Percentiles rank a stretch among this genome's conserved stretches.
Conservation (phyloP, 176 grass and related monocot genomes). For the Oropetium thomaeum region DNA sequence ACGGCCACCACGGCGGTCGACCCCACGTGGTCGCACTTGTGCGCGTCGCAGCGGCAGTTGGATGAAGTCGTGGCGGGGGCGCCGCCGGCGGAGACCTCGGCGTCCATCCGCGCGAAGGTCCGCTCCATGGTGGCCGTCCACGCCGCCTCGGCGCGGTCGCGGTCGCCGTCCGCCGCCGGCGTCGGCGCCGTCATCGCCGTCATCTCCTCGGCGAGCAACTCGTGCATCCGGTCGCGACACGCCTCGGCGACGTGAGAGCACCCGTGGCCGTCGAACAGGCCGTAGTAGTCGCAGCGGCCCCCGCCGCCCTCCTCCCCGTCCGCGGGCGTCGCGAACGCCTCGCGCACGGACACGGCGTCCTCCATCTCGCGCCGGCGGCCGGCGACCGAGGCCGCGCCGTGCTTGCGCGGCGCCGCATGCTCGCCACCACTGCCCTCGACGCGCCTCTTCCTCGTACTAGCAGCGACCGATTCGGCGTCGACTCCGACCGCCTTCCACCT, state of each 20-base stretch:
- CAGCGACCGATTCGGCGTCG: neutral
- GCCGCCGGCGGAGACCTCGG: slow-evolving; percentile 19
- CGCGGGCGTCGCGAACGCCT: neutral
- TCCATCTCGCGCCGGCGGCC: slow-evolving; percentile 58
- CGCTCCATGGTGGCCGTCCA: slow-evolving; percentile 57
- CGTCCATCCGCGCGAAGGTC: slow-evolving; percentile 72
- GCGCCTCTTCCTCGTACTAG: slow-evolving; percentile 30
- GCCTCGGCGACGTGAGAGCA: slow-evolving; percentile 66
- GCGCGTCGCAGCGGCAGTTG: slow-evolving; percentile 62
- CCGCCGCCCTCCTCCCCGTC: neutral
- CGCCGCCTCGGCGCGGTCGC: neutral
- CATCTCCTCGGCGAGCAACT: slow-evolving; percentile 59
- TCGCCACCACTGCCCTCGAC: neutral
- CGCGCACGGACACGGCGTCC: slow-evolving; percentile 52
- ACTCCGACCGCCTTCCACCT: slow-evolving; percentile 17
- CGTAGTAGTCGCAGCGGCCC: slow-evolving; percentile 37
- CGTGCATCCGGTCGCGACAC: slow-evolving; percentile 77
- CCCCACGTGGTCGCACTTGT: slow-evolving; percentile 66
- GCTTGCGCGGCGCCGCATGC: slow-evolving; percentile 1
- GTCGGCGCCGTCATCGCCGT: neutral
- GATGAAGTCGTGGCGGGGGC: neutral
- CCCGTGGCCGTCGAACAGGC: slow-evolving; percentile 47
- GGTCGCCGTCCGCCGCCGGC: neutral
- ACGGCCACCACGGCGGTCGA: slow-evolving; percentile 83
- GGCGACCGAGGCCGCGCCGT: slow-evolving; percentile 26